A percentile compares a stretch with the other conserved stretches of the same genome.
These are phyloP conservation scores for Striga hermonthica DNA, from an alignment of 305 asterid species.

Conservation along the genomic window DNA sequence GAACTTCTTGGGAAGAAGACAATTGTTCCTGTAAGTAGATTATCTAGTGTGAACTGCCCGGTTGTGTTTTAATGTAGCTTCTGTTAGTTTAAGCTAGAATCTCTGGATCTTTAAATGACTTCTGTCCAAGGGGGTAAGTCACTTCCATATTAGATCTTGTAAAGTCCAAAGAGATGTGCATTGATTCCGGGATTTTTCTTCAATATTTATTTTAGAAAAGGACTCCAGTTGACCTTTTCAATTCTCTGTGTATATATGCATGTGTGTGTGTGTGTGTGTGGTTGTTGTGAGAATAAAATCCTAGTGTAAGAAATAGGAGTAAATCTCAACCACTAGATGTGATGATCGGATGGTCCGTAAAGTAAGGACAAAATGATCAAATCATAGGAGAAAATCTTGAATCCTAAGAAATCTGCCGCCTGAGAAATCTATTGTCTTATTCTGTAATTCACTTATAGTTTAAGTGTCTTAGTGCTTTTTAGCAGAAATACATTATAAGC, in stretches of 20 bases:
- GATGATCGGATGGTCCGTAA: too few species aligned
- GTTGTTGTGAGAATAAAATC: too few species aligned
- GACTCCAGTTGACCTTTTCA: not conserved
- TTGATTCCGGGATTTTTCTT: not conserved
- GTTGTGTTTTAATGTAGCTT: not conserved
- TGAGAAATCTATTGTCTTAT: too few species aligned
- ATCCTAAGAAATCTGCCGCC: too few species aligned
- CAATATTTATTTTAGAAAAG: not conserved
- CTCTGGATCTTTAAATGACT: not conserved
- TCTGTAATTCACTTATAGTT: too few species aligned
- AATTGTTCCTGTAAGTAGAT: conserved; percentile 43
- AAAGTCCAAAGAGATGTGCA: not conserved
- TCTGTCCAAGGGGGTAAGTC: not conserved
- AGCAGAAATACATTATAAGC: too few species aligned
- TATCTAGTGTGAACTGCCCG: conserved; percentile 7
- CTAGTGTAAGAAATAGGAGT: too few species aligned
- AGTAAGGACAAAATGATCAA: too few species aligned
- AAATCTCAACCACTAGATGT: too few species aligned
- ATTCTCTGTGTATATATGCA: not conserved
- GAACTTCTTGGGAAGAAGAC: conserved; percentile 40
- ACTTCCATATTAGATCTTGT: not conserved
- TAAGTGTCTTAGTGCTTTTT: too few species aligned
- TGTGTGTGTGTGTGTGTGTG: not conserved
- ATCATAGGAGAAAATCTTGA: too few species aligned
- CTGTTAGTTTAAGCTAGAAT: not conserved